Conservation (phyloP, 2,329 filamentous ascomycete genomes). For the Cytospora schulzeri region DNA sequence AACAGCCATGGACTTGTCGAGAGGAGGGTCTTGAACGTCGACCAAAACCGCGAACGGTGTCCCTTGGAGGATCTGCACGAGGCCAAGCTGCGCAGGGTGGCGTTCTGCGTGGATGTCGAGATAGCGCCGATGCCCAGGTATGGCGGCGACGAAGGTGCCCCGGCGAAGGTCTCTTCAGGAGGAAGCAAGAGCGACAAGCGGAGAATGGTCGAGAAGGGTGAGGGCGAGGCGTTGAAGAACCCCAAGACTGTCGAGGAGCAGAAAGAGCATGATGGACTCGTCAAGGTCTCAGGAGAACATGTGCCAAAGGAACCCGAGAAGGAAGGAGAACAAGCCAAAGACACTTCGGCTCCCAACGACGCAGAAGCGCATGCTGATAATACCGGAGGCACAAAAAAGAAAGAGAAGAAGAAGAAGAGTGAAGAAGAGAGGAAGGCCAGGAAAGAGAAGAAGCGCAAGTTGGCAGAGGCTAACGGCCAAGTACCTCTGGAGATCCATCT, state of each 20-base stretch:
- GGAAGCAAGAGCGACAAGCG: conserved; percentile 63
- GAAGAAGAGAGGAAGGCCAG: conserved; percentile 91
- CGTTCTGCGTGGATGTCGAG: conserved; percentile 96
- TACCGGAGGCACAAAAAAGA: conserved; percentile 63
- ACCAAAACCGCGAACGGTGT: conserved; percentile 77
- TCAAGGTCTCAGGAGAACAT: conserved; percentile 46
- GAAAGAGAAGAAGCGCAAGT: conserved; percentile 82
- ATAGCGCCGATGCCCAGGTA: conserved; percentile 88
- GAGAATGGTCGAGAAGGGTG: conserved; percentile 67
- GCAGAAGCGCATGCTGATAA: conserved; percentile 12
- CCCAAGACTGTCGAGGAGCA: conserved; percentile 63
- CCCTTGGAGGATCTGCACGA: conserved; percentile 77
- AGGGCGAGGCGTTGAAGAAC: conserved; percentile 73
- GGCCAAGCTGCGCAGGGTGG: conserved; percentile 80
- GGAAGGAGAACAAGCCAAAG: conserved; percentile 34
- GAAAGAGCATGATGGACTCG: conserved; percentile 45
- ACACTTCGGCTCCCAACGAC: conserved; percentile 27
- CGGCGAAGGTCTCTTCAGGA: conserved; percentile 47
- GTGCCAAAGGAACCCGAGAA: conserved; percentile 45
- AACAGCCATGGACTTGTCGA: conserved; percentile 73
- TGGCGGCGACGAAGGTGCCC: conserved; percentile 56
- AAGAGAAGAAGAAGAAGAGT: conserved; percentile 94
- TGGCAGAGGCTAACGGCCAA: conserved; percentile 84
- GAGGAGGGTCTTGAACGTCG: conserved; percentile 81
- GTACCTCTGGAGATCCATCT: conserved; percentile 81